Base-by-base conservation (phyloP, 495 filamentous ascomycete genomes). In the Usnea hakonensis region DNA sequence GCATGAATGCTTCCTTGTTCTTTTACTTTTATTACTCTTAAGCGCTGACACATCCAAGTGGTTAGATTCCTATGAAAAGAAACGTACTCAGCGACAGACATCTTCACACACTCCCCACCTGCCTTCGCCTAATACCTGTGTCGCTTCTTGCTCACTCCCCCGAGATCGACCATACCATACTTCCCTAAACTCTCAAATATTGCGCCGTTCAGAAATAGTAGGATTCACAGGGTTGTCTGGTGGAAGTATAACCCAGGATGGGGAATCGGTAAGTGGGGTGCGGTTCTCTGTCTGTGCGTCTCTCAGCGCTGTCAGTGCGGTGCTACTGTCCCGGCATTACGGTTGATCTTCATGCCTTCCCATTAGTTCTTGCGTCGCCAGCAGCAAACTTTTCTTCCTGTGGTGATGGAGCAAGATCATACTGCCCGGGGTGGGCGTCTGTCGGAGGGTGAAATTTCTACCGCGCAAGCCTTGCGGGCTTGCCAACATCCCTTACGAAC, bases 191-290 rank as follows among this genome's bases (percentile, higher is more conserved):
- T 26, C n/a, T 41, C 21, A 54, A 32, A 32, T 40, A 8, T 30
- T 55, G 32, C 28, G 30, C 58, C 36, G 19, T 30, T 61, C 36
- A 0, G 16, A 26, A 10, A 35, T 1, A 23, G 6, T 11, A 41
- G 17, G 21, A 40, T 14, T 17, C 21, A 40, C 30, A 52, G 55
- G 26, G 13, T 13, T 40, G 59, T 50, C 37, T 44, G 58, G 53
- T 65, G 33, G 54, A 55, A 37, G 38, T 26, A 46, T 19, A 36
- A 37, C 52, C 17, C 35, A 61, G 36, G 23, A 65, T 65, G 63
- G 63, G 63, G 23, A 65, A 65, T 44, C 58, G 63, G 63, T 65
- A 57, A 61, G 63, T 41, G 37, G 33, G 38, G 56, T 46, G 35
- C 36, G 26, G n/a, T 44, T 44, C 63, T 50, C 33, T 43, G 54